These are phyloP conservation scores for Wallemia ichthyophaga DNA, from an alignment of 1,284 basidiomycete genomes.

Conservation along the genomic window DNA sequence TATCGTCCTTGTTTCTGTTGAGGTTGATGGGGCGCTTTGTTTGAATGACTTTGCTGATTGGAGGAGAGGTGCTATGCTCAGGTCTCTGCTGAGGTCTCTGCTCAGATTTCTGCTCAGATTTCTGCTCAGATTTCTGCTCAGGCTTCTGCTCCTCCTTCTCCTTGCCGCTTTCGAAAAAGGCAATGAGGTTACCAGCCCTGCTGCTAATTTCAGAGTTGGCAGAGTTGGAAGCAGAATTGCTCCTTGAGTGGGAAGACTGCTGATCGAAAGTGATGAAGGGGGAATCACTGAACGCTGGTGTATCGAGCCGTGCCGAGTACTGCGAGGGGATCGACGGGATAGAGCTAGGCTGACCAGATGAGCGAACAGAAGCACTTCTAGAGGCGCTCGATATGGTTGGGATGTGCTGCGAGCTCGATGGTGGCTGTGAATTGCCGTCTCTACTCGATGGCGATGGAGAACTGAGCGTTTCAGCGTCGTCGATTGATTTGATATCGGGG, in stretches of 20 bases:
- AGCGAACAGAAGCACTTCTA: not conserved
- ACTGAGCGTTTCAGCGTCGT: not conserved
- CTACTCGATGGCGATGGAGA: not conserved
- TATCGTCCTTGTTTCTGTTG: not conserved
- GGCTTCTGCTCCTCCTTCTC: constrained; percentile 8
- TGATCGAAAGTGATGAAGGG: not conserved
- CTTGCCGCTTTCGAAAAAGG: constrained; percentile 34
- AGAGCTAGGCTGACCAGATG: not conserved
- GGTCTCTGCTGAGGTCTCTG: constrained; percentile 14
- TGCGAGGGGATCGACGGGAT: not conserved
- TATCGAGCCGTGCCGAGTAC: not conserved
- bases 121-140: constrained; percentile 16
- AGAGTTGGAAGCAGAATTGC: not conserved
- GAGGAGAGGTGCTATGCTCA: constrained; percentile 20
- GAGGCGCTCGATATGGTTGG: not conserved
- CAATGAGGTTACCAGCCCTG: constrained; percentile 31
- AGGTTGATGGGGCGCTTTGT: not conserved
- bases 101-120: constrained; percentile 5
- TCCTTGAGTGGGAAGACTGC: not conserved
- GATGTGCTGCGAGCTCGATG: not conserved
- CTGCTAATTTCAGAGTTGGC: not conserved
- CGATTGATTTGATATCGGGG: not conserved
- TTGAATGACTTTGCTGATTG: constrained; percentile 6
- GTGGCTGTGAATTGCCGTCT: not conserved
- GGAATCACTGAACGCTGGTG: not conserved